Conservation (phyloP, 345 rosid genomes). For the Iberis pinnata region DNA sequence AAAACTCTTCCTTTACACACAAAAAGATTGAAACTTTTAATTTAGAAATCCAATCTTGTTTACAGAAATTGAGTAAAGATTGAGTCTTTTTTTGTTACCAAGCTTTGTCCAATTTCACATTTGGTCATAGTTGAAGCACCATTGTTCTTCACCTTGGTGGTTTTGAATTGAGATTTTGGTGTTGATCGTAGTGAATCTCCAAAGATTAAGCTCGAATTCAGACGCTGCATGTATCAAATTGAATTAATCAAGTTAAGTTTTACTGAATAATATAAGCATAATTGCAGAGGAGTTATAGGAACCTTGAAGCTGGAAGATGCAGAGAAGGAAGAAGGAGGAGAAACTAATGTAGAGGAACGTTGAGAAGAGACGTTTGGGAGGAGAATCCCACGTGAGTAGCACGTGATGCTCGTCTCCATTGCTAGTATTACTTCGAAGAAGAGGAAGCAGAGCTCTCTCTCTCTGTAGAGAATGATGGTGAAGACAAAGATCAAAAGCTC, state of each 20-base stretch:
- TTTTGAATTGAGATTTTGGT: conserved; percentile 46
- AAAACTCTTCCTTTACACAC: conserved; percentile 72
- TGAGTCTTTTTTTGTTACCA: conserved; percentile 43
- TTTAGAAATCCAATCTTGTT: conserved; percentile 4
- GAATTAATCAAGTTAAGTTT: background rate
- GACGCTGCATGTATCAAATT: conserved; percentile 26
- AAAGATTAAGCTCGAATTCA: conserved; percentile 46
- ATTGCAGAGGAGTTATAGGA: conserved; percentile 14
- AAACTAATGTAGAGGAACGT: conserved; percentile 52
- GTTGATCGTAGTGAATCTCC: conserved; percentile 62
- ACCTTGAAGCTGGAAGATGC: conserved; percentile 66
- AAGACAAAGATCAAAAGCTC: conserved; percentile 2
- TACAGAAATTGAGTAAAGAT: background rate
- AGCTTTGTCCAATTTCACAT: conserved; percentile 91
- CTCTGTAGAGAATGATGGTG: conserved; percentile 3
- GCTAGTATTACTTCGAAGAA: conserved; percentile 10
- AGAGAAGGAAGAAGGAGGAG: conserved; percentile 50
- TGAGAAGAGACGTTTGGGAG: conserved; percentile 62
- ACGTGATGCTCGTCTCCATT: conserved; percentile 68
- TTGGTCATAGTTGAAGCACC: conserved; percentile 46
- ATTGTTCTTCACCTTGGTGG: conserved; percentile 49
- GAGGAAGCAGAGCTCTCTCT: conserved; percentile 14
- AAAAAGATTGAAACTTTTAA: background rate
- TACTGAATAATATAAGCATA: background rate
- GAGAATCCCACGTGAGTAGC: conserved; percentile 57